Evolutionary conservation across 129 eudicot species (phyloP), one percentile per base, ranked within the genome.

Genomic region (Artemisia argyi): DNA sequence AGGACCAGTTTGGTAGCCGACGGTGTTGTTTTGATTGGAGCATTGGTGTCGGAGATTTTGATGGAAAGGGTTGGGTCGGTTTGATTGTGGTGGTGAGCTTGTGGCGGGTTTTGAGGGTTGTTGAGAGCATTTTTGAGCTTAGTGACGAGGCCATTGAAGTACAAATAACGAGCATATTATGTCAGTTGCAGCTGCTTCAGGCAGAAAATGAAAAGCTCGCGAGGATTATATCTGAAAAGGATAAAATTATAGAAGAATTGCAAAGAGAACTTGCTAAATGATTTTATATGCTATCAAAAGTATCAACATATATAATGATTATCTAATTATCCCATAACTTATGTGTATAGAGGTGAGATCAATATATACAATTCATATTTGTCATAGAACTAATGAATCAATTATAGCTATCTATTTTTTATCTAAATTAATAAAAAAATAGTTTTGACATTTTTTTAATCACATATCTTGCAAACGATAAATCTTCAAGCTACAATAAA

Each of bases 41-140:
- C 90, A 0, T 74, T 88, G 84, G 24, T 82, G 49, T 49, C 85
- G 11, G 94, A 88, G 69, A 71, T 68, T 18, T 81, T 73, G 47
- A 59, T 85, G 80, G 85, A 71, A 68, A 72, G 67, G 71, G 69
- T 61, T 3, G 87, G 24, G 88, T 86, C 1, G 92, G 94, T 8
- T 85, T 88, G 80, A 70, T 88, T n/a, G 85, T 88, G 52, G 83
- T 88, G 78, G 94, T 84, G 84, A 88, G 94, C 65, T 82, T 88
- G 82, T 88, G 94, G 94, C 81, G 94, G 61, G 82, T 85, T 24
- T 76, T 87, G 65, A 80, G 94, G 63, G 89, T 85, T 30, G 89
- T 87, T 57, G 94, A 87, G 76, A 82, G 89, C 24, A 84, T 78
- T 35, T 87, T 76, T 75, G 94, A 87, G 76, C 47, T 87, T 10